phyloP scores from a whole-genome alignment of 345 rosid genomes.

The Lumnitzera racemosa region DNA sequence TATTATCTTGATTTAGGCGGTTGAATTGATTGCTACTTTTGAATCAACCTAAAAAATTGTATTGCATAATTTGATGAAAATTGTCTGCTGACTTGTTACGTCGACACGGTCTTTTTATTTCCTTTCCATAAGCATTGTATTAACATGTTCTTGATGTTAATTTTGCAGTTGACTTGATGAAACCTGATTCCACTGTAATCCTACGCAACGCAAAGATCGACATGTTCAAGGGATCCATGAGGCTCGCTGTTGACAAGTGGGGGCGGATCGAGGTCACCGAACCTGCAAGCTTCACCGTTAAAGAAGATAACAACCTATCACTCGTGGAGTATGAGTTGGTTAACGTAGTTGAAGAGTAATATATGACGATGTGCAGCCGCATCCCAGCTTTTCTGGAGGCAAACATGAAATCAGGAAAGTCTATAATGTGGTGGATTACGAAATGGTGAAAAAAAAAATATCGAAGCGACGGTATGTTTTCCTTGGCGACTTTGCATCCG shows the following conservation, averaged over 20 bases:
- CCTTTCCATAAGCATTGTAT: too few relatives aligned
- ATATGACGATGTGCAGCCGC: background rate
- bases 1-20: too few relatives aligned
- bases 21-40: too few relatives aligned
- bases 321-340: conserved; percentile 15
- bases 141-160: background rate
- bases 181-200: conserved; percentile 6
- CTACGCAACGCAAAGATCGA: conserved; percentile 13
- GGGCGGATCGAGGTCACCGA: conserved; percentile 11
- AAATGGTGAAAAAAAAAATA: background rate
- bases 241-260: conserved; percentile 17
- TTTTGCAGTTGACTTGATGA: conserved; percentile 14
- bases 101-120: background rate
- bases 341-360: conserved; percentile 13
- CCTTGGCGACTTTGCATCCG: background rate
- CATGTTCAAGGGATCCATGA: conserved; percentile 17
- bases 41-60: too few relatives aligned
- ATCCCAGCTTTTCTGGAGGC: background rate
- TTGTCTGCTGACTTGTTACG: too few relatives aligned
- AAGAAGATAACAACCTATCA: conserved; percentile 12
- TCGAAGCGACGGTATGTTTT: background rate
- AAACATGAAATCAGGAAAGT: background rate
- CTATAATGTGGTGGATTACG: background rate
- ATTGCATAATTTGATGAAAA: too few relatives aligned
- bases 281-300: conserved; percentile 6